Percentiles rank a stretch among this genome's conserved stretches.
Evolutionary conservation across 192 early-diverging fungal species (phyloP).

Genomic region (Umbelopsis sp.): DNA sequence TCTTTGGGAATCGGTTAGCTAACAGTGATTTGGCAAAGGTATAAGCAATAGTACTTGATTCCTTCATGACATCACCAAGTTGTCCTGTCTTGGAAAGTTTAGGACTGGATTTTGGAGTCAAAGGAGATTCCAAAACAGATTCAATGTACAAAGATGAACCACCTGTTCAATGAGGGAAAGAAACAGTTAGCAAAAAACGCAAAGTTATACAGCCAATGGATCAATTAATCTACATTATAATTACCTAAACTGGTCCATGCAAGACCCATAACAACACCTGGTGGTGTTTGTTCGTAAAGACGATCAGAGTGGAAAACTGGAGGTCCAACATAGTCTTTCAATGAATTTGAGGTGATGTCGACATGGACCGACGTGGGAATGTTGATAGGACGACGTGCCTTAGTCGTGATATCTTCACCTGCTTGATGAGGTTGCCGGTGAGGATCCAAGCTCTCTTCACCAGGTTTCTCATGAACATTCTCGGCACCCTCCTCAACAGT

Average conservation of each 20-base stretch:
- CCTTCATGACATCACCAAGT: constrained; percentile 99
- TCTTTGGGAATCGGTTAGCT: constrained; percentile 73
- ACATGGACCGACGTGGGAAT: constrained; percentile 59
- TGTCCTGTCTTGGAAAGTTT: constrained; percentile 89
- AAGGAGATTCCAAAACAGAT: constrained; percentile 82
- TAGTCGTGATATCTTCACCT: constrained; percentile 31
- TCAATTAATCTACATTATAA: constrained; percentile 17
- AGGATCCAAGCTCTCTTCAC: constrained; percentile 33
- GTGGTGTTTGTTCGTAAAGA: constrained; percentile 87
- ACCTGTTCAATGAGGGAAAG: constrained; percentile 35
- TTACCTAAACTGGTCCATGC: constrained; percentile 97
- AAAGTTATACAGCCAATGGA: not conserved
- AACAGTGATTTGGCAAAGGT: constrained; percentile 91
- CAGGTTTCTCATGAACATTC: constrained; percentile 35
- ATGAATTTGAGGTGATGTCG: constrained; percentile 65
- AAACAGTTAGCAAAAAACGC: not conserved
- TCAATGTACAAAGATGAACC: constrained; percentile 96
- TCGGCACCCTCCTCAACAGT: constrained; percentile 22
- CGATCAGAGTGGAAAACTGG: constrained; percentile 88
- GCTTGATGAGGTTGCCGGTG: constrained; percentile 30
- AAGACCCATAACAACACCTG: constrained; percentile 97
- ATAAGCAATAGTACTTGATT: constrained; percentile 93
- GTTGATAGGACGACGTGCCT: constrained; percentile 45
- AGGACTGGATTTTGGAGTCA: constrained; percentile 56
- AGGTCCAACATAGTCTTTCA: constrained; percentile 94